Evolutionary conservation across 306 rosid species (phyloP).

Genomic region (Sicyos baderoa): DNA sequence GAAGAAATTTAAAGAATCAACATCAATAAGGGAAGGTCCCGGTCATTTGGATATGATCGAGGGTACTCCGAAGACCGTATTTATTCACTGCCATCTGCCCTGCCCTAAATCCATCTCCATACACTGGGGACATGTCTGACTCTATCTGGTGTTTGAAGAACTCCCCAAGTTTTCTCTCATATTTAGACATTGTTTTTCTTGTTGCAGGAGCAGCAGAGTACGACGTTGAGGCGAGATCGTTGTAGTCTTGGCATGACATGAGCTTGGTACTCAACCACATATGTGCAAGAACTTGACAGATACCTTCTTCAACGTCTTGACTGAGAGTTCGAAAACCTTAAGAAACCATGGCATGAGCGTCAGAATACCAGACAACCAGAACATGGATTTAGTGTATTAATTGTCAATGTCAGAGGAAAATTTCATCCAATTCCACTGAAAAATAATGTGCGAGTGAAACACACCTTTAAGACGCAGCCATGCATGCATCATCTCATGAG

Average conservation of each 20-base stretch:
- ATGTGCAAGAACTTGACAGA: conserved; percentile 95
- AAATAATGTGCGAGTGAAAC: background rate
- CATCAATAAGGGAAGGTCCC: conserved; percentile 73
- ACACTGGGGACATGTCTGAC: conserved; percentile 88
- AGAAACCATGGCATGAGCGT: conserved; percentile 15
- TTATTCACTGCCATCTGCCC: conserved; percentile 74
- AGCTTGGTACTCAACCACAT: conserved; percentile 88
- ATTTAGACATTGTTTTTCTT: conserved; percentile 45
- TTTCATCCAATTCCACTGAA: too few relatives aligned
- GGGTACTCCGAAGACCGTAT: conserved; percentile 76
- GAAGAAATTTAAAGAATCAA: conserved; percentile 22
- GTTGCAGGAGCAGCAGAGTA: conserved; percentile 39
- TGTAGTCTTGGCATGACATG: conserved; percentile 43
- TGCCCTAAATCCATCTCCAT: conserved; percentile 91
- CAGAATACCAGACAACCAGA: conserved; percentile 7
- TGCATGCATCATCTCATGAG: conserved; percentile 99
- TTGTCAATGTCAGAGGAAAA: background rate
- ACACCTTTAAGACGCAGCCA: conserved; percentile 92
- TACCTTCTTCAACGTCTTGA: conserved; percentile 97
- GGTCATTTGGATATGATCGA: conserved; percentile 70
- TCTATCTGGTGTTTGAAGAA: conserved; percentile 91
- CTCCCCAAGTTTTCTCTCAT: conserved; percentile 83
- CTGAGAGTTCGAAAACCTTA: conserved; percentile 82
- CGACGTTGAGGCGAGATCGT: conserved; percentile 41
- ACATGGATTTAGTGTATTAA: background rate